These are phyloP conservation scores for Dalbergia cochinchinensis DNA, from an alignment of 306 rosid species.

Conservation along the genomic window DNA sequence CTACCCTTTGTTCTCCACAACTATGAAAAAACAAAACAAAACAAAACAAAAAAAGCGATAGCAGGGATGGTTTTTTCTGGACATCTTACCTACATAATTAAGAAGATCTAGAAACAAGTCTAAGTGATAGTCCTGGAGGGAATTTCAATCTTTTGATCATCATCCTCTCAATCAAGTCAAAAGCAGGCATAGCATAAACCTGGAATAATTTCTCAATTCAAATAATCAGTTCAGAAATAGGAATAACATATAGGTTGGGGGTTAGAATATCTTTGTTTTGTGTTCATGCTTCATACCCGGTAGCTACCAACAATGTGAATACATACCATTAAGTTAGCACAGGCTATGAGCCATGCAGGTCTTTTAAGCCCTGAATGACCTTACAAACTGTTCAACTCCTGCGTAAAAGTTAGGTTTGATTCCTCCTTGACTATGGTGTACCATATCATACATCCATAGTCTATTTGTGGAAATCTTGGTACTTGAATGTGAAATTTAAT, in stretches of 20 bases:
- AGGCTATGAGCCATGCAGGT: slow-evolving; percentile 90
- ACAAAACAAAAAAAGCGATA: background rate
- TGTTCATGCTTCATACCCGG: slow-evolving; percentile 67
- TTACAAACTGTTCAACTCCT: no score
- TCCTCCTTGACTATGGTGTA: no score
- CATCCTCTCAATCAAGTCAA: slow-evolving; percentile 76
- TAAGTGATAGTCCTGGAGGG: slow-evolving; percentile 72
- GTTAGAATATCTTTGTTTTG: slow-evolving; percentile 14
- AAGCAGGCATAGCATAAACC: slow-evolving; percentile 95
- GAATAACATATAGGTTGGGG: background rate
- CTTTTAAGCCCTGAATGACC: no score
- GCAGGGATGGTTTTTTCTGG: background rate
- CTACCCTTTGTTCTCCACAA: background rate
- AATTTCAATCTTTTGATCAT: slow-evolving; percentile 65
- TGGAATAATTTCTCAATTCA: slow-evolving; percentile 44
- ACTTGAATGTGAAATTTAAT: no score
- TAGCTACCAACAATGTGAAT: slow-evolving; percentile 94
- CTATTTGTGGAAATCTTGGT: no score
- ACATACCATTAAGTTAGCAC: slow-evolving; percentile 92
- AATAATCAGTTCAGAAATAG: slow-evolving; percentile 7
- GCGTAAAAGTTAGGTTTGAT: no score
- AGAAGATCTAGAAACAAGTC: slow-evolving; percentile 78
- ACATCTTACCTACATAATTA: slow-evolving; percentile 75
- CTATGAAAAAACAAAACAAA: background rate
- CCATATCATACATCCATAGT: no score